Base-by-base conservation (phyloP, 805 yeast species). In the Cyberlindnera nakhonratchasimensis region DNA sequence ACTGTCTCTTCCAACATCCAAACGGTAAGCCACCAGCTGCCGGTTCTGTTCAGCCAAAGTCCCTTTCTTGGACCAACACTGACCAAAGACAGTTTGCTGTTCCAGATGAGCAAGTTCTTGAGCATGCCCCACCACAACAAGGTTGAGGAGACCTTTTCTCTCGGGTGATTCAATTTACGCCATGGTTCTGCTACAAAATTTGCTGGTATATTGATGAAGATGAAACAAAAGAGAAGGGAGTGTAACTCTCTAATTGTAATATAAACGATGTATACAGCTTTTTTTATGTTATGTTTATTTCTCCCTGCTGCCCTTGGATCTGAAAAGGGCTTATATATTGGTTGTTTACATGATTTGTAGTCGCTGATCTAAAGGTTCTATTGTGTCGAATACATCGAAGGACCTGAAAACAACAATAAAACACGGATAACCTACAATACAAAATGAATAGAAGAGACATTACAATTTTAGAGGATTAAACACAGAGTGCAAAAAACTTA, bases 1-100 rank as follows among this genome's bases (percentile, higher is more conserved):
- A 72, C 41, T 89, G 97, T 71, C 62, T 79, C 50, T 89, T 71
- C 65, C 74, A 72, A 54, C 97, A 89, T 64, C 95, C 96, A 12
- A 82, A 78, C 44, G 93, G 87, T n/a, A 74, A 89, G 59, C 62
- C 61, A 37, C 63, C 62, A 26, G 43, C 47, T 26, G 48, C 54
- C 13, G 48, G 40, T 13, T 21, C 28, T 8, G 17, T 35, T 5
- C 41, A 49, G 12, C 48, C 52, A 9, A 48, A 44, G 13, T 52
- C 53, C 36, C 39, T 51, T 26, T 48, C 53, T 29, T 54, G 57
- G 58, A 59, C 63, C 8, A 54, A 70, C 21, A 78, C 85, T 4
- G 72, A 74, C 54, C 75, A 76, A 52, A 74, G 95, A 53, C 72
- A 77, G 36, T 86, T 85, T 71, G 95, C 95, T 1, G 85, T 82